Evolutionary conservation across 2,329 filamentous ascomycete genomes (phyloP), one percentile per base, ranked within the genome.

Genomic region (Cercospora brassicicola): DNA sequence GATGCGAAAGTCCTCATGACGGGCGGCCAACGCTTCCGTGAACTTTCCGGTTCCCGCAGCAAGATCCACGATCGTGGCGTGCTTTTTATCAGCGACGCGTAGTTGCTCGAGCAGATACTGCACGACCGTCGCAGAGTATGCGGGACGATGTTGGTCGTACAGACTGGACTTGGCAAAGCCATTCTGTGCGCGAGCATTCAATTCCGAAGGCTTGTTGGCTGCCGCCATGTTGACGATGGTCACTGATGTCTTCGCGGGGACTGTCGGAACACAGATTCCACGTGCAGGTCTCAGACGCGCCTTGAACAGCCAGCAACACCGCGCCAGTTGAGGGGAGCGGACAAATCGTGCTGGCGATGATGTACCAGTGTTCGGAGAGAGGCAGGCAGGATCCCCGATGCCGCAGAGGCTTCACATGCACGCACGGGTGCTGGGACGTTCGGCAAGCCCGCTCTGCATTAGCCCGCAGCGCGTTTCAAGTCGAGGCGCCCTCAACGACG

Each of bases 41-140:
- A 91, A 89, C 74, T 91, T 91, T 28, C 90, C 90, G 0, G 89
- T 91, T 0, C 90, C 89, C 2, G 89, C 88, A 1, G 85, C 90
- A 18, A 92, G 81, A 76, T 92, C 90, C 26, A 91, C 77, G 48
- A 91, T 79, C 55, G 79, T 83, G 13, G 84, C 84, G 56, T 81
- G 79, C 23, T 74, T 69, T 56, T 69, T 70, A 28, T 81, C 82
- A 30, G 82, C 79, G 8, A 92, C 77, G 5, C 81, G 79, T n/a
- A 90, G 80, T 59, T 84, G 81, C 15, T 76, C 73, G 3, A 93
- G 84, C 18, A 93, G 84, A 39, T 80, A 78, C 20, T 86, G 80
- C 13, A 91, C 85, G 4, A 87, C 86, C 65, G 84, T 82, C 0
- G 82, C 72, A 1, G 87, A 84, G 77, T 92, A 93, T 0, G 87